Evolutionary conservation across 495 filamentous ascomycete species (phyloP), one percentile per base, ranked within the genome.

Genomic region (Neurospora sublineolata): DNA sequence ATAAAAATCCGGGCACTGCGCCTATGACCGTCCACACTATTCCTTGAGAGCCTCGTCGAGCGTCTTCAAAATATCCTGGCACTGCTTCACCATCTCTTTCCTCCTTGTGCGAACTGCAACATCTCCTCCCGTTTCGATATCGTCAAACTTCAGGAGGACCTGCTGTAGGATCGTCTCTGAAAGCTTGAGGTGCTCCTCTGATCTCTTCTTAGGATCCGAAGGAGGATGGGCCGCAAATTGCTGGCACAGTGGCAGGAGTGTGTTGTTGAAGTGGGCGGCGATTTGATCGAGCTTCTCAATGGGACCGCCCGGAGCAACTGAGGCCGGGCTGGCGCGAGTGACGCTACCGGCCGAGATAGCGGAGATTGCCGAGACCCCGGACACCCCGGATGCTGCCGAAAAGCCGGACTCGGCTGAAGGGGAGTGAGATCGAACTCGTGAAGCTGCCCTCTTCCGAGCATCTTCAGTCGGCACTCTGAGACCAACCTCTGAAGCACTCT

Each of bases 151-250:
- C 75, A 99, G 75, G 71, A 97, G 73, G 8, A 94, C 86, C 78
- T 97, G 92, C 68, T 88, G 86, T 84, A 98, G 82, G 70, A 97
- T 90, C 4, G 89, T 92, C 84, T 97, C 95, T 37, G 87, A 89
- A 40, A 97, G 77, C 78, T 88, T 91, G 79, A 91, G 89, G 73
- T 97, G 89, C 74, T 94, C 91, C 46, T 92, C 91, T 23, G 88
- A 88, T 46, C 88, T 84, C 81, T 90, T 90, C 79, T 91, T 90
- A 23, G 79, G 75, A 33, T 97, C 93, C 4, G 75, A 75, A 0
- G 95, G 95, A 16, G 94, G 90, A 23, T 84, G 76, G 0, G 83
- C 76, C 33, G 87, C 83, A 79, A 90, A 97, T 40, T 86, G 79
- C 0, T 87, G 81, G 73, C 89, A 92, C 11, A 88, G 80, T 2